Evolutionary conservation across 805 yeast species (phyloP).

Genomic region (Zygosaccharomyces rouxii): DNA sequence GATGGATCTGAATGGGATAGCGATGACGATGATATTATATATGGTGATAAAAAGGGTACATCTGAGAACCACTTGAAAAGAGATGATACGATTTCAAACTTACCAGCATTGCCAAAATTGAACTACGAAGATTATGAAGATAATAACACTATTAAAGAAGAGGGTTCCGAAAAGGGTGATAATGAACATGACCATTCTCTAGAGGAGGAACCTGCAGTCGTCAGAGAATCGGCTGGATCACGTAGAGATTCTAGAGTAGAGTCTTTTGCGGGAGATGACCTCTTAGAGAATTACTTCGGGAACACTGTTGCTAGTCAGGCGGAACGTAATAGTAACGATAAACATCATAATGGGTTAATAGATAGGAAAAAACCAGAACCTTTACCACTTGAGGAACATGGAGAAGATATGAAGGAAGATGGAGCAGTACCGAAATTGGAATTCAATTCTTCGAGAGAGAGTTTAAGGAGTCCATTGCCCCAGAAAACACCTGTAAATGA

Average conservation of each 20-base stretch:
- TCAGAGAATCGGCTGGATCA: neutral
- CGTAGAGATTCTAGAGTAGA: neutral
- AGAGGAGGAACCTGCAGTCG: neutral
- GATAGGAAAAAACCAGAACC: conserved; percentile 5
- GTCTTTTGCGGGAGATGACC: neutral
- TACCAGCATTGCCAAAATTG: conserved; percentile 30
- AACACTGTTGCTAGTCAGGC: neutral
- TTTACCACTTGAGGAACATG: conserved; percentile 3
- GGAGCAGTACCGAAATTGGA: conserved; percentile 5
- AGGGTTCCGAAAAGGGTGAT: neutral
- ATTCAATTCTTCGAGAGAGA: conserved; percentile 2
- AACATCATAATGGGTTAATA: neutral
- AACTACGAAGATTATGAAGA: conserved; percentile 14
- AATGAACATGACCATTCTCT: neutral
- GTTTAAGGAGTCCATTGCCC: conserved; percentile 9
- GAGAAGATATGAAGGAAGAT: neutral
- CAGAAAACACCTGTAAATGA: conserved; percentile 21
- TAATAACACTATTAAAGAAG: neutral
- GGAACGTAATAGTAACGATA: neutral
- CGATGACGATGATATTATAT: conserved; percentile 23
- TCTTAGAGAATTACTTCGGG: neutral
- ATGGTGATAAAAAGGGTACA: conserved; percentile 3
- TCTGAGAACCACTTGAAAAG: neutral
- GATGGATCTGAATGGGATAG: conserved; percentile 42
- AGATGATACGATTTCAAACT: conserved; percentile 9